These are phyloP conservation scores for Eutreptiella sp. DNA, from an alignment of 208 protist genomes.

Conservation along the genomic window DNA sequence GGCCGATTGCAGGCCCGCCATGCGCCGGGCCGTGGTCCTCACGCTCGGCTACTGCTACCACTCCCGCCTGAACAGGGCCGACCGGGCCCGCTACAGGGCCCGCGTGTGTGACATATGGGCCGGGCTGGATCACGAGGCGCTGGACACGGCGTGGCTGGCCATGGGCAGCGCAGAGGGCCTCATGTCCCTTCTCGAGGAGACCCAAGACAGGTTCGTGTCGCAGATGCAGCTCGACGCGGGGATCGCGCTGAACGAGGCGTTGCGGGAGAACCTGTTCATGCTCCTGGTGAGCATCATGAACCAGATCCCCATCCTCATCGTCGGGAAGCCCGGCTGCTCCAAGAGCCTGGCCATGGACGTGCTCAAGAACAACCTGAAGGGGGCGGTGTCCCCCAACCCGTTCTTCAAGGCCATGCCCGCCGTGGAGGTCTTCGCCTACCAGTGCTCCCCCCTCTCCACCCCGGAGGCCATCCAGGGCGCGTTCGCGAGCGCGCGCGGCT, in stretches of 20 bases:
- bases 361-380: constrained; percentile 37
- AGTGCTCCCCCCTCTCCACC: constrained; percentile 46
- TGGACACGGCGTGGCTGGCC: too few relatives aligned
- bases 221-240: constrained; percentile 23
- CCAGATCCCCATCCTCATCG: constrained; percentile 56
- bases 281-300: constrained; percentile 47
- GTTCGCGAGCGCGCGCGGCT: constrained; percentile 41
- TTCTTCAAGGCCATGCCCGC: constrained; percentile 34
- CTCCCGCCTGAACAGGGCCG: too few relatives aligned
- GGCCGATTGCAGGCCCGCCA: too few relatives aligned
- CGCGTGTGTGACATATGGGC: too few relatives aligned
- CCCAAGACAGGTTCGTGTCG: too few relatives aligned
- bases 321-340: constrained; percentile 55
- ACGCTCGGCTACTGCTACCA: too few relatives aligned
- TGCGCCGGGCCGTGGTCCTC: too few relatives aligned
- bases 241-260: constrained; percentile 54
- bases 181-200: too few relatives aligned
- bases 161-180: too few relatives aligned
- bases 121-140: too few relatives aligned
- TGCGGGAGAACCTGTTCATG: constrained; percentile 62
- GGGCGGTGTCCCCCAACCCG: constrained; percentile 24
- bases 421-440: constrained; percentile 47
- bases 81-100: too few relatives aligned
- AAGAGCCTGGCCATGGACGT: constrained; percentile 58
- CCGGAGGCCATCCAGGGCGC: constrained; percentile 48